Evolutionary conservation across 768 basidiomycete species (phyloP), one percentile per base, ranked within the genome.

Genomic region (Leccinum ochraceum): DNA sequence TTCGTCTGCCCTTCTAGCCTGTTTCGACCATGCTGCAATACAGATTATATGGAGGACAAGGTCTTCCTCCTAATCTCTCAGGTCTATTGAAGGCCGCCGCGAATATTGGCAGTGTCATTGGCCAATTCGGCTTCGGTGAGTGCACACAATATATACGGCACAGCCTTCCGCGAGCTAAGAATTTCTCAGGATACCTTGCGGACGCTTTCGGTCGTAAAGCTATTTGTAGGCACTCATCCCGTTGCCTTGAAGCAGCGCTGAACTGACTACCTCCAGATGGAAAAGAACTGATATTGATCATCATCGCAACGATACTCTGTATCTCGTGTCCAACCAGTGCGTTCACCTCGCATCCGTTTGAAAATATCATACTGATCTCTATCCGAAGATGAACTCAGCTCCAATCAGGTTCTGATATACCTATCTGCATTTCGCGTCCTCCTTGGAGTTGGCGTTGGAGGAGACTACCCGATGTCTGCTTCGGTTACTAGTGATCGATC

Each of bases 241-340:
- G 16, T 53, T 20, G 6, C 49, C 10, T 24, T 16, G 42, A 39
- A 32, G 30, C 34, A 8, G 32, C 20, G 6, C 46, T 17, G 56
- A 11, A n/a, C 63, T 68, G 48, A 65, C 36, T 11, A 30, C 10
- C 55, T 32, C 51, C 68, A 86, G 86, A 90, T 63, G 88, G 89
- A 10, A 88, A 90, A 70, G 90, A 92, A 67, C 81, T 92, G 55
- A 88, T 91, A 83, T 75, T 92, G 60, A 90, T 90, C 64, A 91
- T 92, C 67, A 62, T 91, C 54, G 89, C 87, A 0, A 92, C 90
- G 2, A 89, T 92, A 67, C 71, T 91, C 37, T 81, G 80, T 30
- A 77, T 92, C 59, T 83, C 85, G 2, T 83, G 80, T 14, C 90
- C 90, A 0, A 89, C 89, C 5, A 85, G 79, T 77, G 57, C 37